Base-by-base conservation (phyloP, 2,329 filamentous ascomycete genomes). In the Cladosporium sp. region DNA sequence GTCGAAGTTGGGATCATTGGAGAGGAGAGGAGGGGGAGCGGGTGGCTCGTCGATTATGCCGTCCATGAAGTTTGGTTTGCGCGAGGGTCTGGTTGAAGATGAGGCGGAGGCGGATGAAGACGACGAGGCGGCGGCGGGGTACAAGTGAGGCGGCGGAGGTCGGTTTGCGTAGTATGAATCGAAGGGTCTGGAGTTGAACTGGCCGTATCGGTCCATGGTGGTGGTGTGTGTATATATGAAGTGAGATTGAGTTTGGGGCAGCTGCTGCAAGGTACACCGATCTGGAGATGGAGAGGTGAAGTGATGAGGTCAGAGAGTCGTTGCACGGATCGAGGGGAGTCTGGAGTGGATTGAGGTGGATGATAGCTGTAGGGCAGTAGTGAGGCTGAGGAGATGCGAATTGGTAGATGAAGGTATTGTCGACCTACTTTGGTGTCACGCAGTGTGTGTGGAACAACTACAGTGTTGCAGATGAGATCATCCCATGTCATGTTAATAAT, bases 1-100 rank as follows among this genome's bases (percentile, higher is more conserved):
- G 68, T 92, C 87, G 70, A 91, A 83, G 55, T 76, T 72, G 49
- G 73, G 68, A 52, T 73, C 70, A 52, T 68, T 65, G 40, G 68
- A 63, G 54, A 69, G n/a, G n/a, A n/a, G n/a, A n/a, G n/a, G n/a
- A n/a, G n/a, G n/a, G n/a, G n/a, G n/a, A n/a, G n/a, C n/a, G 7
- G 12, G 43, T n/a, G n/a, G n/a, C 34, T 43, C 27, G 41, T 51
- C 49, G 13, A 51, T 34, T 5, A 51, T 13, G 15, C 44, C 36
- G 15, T 47, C 44, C 44, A 47, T 47, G 15, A 39, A 39, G 15
- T 37, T 50, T n/a, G 47, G 47, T 5, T 19, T 32, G 12, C 38
- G 38, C 7, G 17, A 17, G 11, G 47, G 30, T 15, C 17, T 34
- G 11, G 29, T 29, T 27, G 40, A 42, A 18, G 47, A 38, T 18